Base-by-base conservation (phyloP, 441 rosid genomes). In the Eutrema salsugineum region DNA sequence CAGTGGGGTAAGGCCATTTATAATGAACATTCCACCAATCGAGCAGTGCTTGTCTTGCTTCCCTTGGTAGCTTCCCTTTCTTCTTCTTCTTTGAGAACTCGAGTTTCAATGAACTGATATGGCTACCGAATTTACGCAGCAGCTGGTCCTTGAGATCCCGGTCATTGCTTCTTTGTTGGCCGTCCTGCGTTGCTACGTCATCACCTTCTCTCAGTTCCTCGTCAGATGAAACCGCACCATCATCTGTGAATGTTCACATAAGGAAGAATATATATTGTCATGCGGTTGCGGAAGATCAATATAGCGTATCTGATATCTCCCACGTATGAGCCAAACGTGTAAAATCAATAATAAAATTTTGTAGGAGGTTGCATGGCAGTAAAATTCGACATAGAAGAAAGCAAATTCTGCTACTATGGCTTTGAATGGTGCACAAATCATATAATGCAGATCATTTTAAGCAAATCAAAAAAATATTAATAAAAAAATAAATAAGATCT, bases 151-250 rank as follows among this genome's bases (percentile, higher is more conserved):
- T 94, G 39, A 94, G 90, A 46, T 84, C 87, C 46, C 87, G 76
- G 39, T 88, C 92, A 61, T 86, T 90, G 1, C 71, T 68, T 69
- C 85, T 77, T 14, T 71, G 73, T 65, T 82, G 85, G 47, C 75
- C 79, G 33, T 87, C 95, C n/a, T 77, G 83, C 10, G 46, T 33
- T 49, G 24, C 79, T 55, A 84, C 85, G 11, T 72, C 40, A 69
- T 94, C 98, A 57, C 88, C 91, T 54, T 85, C 95, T 49, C 96
- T 87, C 2, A 78, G 55, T 44, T 91, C 97, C 74, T 90, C 99
- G 9, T 90, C 99, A 4, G 99, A 91, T n/a, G 97, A 90, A 32
- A 36, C 76, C 16, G 75, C 87, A 39, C 90, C 92, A 42, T 87
- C 93, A 60, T 88, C 96, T 89, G 75, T n/a, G n/a, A n/a, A n/a